Base-by-base conservation (phyloP, 495 filamentous ascomycete genomes). In the Trichoderma reesei region DNA sequence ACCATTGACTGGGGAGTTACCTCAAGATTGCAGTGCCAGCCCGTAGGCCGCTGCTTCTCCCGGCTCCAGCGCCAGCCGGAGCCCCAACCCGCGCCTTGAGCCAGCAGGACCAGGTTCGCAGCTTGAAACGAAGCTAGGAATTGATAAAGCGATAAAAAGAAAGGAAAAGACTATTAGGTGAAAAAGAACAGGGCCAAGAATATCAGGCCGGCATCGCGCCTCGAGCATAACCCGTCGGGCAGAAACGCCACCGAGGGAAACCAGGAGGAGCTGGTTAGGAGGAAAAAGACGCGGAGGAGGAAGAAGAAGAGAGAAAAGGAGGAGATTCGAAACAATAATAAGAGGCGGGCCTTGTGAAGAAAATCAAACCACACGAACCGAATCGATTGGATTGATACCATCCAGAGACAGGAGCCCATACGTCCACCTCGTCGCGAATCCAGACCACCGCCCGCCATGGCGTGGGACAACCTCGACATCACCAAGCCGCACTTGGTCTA, bases 401-500 rank as follows among this genome's bases (percentile, higher is more conserved):
- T n/a, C 41, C 13, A 44, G 41, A 44, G n/a, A 16, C 44, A 8
- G n/a, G 3, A 18, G 5, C 44, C 3, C 16, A n/a, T 48, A n/a
- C n/a, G 6, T 16, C 16, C 44, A 48, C 16, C 44, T 5, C 44
- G 18, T 26, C 44, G 16, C 14, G 16, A 18, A 5, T 6, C 14
- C 51, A 31, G 16, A 20, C 10, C 33, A 2, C 18, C 51, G 20
- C 31, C 51, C 74, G 79, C 69, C 65, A 98, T 98, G 92, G 90
- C 85, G 65, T 98, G 92, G 92, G 87, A 93, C 62, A 91, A 98
- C 68, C 80, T 98, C 64, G 86, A 88, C 62, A 86, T 98, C 79
- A 96, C 96, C 72, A 89, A 88, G 81, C 90, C 95, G 65, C 95
- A 99, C 81, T 73, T 96, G 90, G 95, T 95, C 51, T 99, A 99